These are phyloP conservation scores for Myxozyma kluyveri DNA, from an alignment of 805 yeast species.

Conservation along the genomic window DNA sequence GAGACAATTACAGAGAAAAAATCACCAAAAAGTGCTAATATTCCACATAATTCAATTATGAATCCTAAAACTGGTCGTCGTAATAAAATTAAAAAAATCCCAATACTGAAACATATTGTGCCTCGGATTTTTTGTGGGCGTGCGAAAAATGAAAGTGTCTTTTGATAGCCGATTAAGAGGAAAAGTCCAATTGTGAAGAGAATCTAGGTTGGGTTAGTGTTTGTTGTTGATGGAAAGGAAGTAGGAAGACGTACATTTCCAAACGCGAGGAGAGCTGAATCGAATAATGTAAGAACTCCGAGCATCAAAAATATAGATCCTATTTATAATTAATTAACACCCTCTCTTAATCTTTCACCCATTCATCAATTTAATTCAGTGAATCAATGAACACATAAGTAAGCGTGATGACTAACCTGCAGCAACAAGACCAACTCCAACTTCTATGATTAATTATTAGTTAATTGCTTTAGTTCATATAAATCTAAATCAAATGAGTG, in stretches of 20 bases:
- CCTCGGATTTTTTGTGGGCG: constrained; percentile 87
- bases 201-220: constrained; percentile 36
- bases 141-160: constrained; percentile 77
- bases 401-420: constrained; percentile 48
- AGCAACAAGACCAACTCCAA: constrained; percentile 90
- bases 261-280: constrained; percentile 80
- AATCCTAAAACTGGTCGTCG: constrained; percentile 84
- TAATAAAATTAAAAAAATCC: constrained; percentile 69
- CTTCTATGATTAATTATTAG: constrained; percentile 58
- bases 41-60: constrained; percentile 81
- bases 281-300: constrained; percentile 84
- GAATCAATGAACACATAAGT: background rate
- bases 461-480: too few species aligned
- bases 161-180: constrained; percentile 81
- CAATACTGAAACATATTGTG: constrained; percentile 70
- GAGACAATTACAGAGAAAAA: constrained; percentile 81
- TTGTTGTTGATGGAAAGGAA: background rate
- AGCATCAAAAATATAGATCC: constrained; percentile 71
- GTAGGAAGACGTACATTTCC: constrained; percentile 57
- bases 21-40: constrained; percentile 85
- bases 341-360: background rate
- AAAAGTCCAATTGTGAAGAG: constrained; percentile 77
- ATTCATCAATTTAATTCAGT: background rate
- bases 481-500: background rate
- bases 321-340: background rate